Evolutionary conservation across 2,329 filamentous ascomycete species (phyloP).

Genomic region (Paecilomyces fulvus): DNA sequence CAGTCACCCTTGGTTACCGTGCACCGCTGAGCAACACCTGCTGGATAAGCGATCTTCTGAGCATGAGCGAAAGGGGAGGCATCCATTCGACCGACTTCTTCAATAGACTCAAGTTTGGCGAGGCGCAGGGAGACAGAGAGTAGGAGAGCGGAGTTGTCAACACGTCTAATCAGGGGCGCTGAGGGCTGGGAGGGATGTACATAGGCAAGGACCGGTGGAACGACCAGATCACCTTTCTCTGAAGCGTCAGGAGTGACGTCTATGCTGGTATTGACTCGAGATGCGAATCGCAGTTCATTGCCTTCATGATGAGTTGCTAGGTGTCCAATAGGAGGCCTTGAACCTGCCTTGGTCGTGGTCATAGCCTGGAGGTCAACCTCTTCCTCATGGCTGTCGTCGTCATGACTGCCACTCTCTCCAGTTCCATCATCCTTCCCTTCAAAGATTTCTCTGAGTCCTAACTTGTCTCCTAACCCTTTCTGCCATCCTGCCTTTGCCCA

Average conservation of each 20-base stretch:
- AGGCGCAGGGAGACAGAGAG: slow-evolving; percentile 75
- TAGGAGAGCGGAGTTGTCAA: slow-evolving; percentile 77
- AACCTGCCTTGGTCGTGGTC: slow-evolving; percentile 43
- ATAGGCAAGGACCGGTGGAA: slow-evolving; percentile 74
- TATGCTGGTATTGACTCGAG: slow-evolving; percentile 16
- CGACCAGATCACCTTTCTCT: slow-evolving; percentile 25
- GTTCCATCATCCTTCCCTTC: slow-evolving; percentile 36
- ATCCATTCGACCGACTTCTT: slow-evolving; percentile 50
- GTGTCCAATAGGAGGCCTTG: slow-evolving; percentile 7
- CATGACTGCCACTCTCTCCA: slow-evolving; percentile 29
- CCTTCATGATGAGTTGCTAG: slow-evolving; percentile 5
- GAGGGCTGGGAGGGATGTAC: slow-evolving; percentile 51
- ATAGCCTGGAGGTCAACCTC: slow-evolving; percentile 47
- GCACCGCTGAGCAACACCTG: slow-evolving; percentile 69
- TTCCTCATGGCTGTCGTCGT: slow-evolving; percentile 40
- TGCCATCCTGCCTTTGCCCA: slow-evolving; percentile 96
- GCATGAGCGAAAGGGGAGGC: slow-evolving; percentile 68
- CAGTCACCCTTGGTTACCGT: slow-evolving; percentile 77
- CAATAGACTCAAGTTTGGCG: slow-evolving; percentile 65
- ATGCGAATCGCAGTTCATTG: slow-evolving; percentile 15
- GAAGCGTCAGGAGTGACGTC: slow-evolving; percentile 2
- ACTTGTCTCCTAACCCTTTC: slow-evolving; percentile 65
- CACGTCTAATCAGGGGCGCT: slow-evolving; percentile 67
- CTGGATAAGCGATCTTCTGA: slow-evolving; percentile 73
- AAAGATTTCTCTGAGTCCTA: slow-evolving; percentile 62